These are phyloP conservation scores for Crithidia sp. DNA, from an alignment of 208 protist species.

Conservation along the genomic window DNA sequence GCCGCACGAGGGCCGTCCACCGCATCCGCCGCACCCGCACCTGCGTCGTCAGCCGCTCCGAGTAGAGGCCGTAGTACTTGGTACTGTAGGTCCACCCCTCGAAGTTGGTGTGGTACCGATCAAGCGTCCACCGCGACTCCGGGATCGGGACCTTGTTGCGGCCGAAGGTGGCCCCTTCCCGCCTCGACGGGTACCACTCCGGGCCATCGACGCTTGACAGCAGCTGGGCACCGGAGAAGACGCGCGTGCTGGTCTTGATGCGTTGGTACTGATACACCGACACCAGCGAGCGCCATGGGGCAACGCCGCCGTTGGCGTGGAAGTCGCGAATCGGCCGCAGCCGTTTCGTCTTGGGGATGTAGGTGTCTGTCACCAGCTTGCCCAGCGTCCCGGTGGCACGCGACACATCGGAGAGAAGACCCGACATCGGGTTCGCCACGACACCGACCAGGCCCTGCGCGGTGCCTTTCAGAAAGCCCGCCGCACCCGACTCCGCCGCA, in stretches of 20 bases:
- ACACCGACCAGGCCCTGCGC: slow-evolving; percentile 89
- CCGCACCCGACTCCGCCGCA: slow-evolving; percentile 67
- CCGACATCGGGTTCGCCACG: slow-evolving; percentile 82
- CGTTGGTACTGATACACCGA: slow-evolving; percentile 85
- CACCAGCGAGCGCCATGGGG: slow-evolving; percentile 58
- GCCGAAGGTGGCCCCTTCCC: slow-evolving; percentile 49
- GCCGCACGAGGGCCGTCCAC: slow-evolving; percentile 64
- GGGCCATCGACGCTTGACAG: slow-evolving; percentile 59
- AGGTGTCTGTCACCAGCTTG: slow-evolving; percentile 70
- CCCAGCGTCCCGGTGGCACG: slow-evolving; percentile 63
- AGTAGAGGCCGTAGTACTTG: slow-evolving; percentile 78
- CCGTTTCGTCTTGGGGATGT: slow-evolving; percentile 68
- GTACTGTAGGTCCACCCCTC: slow-evolving; percentile 81
- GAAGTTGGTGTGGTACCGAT: slow-evolving; percentile 70
- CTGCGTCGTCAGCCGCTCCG: slow-evolving; percentile 29
- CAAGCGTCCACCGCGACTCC: slow-evolving; percentile 56
- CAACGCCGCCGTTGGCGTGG: slow-evolving; percentile 77
- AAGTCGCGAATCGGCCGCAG: slow-evolving; percentile 73
- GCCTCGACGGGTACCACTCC: slow-evolving; percentile 68
- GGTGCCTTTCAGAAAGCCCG: slow-evolving; percentile 82
- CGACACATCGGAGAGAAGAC: slow-evolving; percentile 84
- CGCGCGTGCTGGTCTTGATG: slow-evolving; percentile 29
- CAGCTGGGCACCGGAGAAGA: slow-evolving; percentile 48
- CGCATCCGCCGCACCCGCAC: slow-evolving; percentile 71
- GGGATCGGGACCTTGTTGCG: slow-evolving; percentile 28